phyloP scores from a whole-genome alignment of 352 stramenopile genomes.

The Elongisporangium anandrum region DNA sequence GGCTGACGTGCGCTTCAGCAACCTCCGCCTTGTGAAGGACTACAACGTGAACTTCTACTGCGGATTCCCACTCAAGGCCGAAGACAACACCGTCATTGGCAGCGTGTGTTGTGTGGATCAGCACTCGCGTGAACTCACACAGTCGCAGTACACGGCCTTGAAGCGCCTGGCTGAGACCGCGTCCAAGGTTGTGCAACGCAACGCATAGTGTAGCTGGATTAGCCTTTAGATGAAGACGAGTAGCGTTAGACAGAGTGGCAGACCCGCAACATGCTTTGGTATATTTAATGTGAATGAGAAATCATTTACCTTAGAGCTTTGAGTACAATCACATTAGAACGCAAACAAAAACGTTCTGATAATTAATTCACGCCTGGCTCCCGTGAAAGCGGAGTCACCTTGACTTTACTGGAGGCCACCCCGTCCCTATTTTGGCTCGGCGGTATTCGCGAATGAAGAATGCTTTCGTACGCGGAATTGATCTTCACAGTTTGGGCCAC shows the following conservation, averaged over 20 bases:
- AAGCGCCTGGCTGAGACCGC: slow-evolving; percentile 48
- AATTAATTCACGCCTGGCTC: too few species aligned
- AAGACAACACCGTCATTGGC: slow-evolving; percentile 48
- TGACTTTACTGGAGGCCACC: background rate
- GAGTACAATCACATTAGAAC: too few species aligned
- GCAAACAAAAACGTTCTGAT: too few species aligned
- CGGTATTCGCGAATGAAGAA: background rate
- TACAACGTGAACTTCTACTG: slow-evolving; percentile 69
- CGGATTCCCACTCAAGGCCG: slow-evolving; percentile 53
- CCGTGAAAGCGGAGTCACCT: background rate
- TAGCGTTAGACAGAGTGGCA: too few species aligned
- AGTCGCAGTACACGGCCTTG: slow-evolving; percentile 52
- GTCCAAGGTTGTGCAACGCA: slow-evolving; percentile 33
- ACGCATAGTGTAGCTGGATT: background rate
- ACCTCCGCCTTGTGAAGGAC: slow-evolving; percentile 20
- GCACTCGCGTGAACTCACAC: slow-evolving; percentile 40
- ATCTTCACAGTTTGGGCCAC: background rate
- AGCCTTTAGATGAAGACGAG: too few species aligned
- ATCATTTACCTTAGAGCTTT: too few species aligned
- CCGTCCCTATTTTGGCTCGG: background rate
- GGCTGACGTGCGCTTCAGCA: slow-evolving; percentile 64
- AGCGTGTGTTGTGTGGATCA: slow-evolving; percentile 55
- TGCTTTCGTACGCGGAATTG: background rate
- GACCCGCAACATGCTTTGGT: too few species aligned
- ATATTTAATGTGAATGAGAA: too few species aligned